Evolutionary conservation across 2,329 filamentous ascomycete genomes (phyloP), one percentile per base, ranked within the genome.

Genomic region (Fusarium staphyleae): DNA sequence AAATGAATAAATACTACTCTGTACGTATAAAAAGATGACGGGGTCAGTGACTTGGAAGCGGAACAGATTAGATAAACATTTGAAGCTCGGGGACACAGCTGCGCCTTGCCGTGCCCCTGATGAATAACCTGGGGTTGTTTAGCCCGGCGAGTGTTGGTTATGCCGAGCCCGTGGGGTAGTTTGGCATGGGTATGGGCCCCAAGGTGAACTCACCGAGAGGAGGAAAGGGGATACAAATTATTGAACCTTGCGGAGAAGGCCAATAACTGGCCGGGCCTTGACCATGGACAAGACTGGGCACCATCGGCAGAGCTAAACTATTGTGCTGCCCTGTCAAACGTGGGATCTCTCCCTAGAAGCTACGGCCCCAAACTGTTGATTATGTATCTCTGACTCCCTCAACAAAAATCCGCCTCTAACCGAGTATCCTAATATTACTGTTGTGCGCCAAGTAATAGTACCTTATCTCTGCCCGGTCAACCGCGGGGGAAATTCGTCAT

Each of bases 391-490:
- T 4, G 4, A 4, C 14, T 15, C 9, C 7, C 48, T 45, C 57
- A 62, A 51, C 57, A 47, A 39, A 62, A 55, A 12, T 30, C 58
- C 58, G 49, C 62, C 19, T 41, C 8, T 59, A 61, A 22, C 58
- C 58, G 58, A 59, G 18, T n/a, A 8, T 24, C 7, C 22, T 24
- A 8, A 8, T 24, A 3, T 10, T 11, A 13, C 33, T 15, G 33
- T 2, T 18, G 18, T 13, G 18, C 44, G 29, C 29, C 49, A 46
- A 48, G 52, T 47, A 61, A 49, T 43, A 36, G 52, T 45, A 4
- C 16, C 18, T 13, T 30, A 29, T 30, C 44, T 35, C 28, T 32
- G 45, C 34, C 28, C 45, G 28, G 18, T 40, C 41, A 44, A 18
- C 41, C 2, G 35, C 30, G 41, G 41, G 19, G 18, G 33, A 18